Base-by-base conservation (phyloP, 2,329 filamentous ascomycete genomes). In the Microthyrium microscopicum region DNA sequence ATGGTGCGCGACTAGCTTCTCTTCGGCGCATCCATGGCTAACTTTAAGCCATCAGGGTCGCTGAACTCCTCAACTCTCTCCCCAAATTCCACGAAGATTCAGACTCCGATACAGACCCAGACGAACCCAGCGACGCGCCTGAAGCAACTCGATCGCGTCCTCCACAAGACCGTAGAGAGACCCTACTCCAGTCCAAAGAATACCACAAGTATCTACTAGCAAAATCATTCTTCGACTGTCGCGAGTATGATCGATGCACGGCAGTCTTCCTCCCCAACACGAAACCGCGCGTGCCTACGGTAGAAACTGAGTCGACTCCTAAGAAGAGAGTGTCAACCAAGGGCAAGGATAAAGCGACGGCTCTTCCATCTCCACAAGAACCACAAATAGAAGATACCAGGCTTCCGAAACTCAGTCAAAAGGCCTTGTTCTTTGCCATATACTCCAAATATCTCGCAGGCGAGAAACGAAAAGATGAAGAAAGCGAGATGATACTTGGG, bases 401-500 rank as follows among this genome's bases (percentile, higher is more conserved):
- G 6, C 19, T 7, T 11, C 20, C 57, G 8, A 56, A 53, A 5
- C 45, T 94, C 33, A 94, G 85, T 50, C 84, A 94, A 52, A 91
- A 87, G 56, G 84, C 87, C 33, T 57, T 95, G 15, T 98, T 98
- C 49, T 65, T 98, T 8, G 79, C 84, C 1, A 62, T 95, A 4
- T 98, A 98, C 48, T 82, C 89, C 28, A 91, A 87, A 49, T 84
- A 85, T 50, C 70, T 95, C 41, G 79, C 85, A 0, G 89, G 89
- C 2, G 89, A 98, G 62, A 94, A 95, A 62, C 74, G 82, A 42
- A 93, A 87, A 55, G 82, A 93, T 46, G 89, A 98, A 54, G 87
- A 95, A 37, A 83, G 81, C 16, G 89, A 98, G 57, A 94, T 94
- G 79, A 81, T 98, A 32, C 73, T 95, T 56, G 89, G 89, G 0